Conservation (phyloP, 2,329 filamentous ascomycete genomes). For the Bertia moriformis region DNA sequence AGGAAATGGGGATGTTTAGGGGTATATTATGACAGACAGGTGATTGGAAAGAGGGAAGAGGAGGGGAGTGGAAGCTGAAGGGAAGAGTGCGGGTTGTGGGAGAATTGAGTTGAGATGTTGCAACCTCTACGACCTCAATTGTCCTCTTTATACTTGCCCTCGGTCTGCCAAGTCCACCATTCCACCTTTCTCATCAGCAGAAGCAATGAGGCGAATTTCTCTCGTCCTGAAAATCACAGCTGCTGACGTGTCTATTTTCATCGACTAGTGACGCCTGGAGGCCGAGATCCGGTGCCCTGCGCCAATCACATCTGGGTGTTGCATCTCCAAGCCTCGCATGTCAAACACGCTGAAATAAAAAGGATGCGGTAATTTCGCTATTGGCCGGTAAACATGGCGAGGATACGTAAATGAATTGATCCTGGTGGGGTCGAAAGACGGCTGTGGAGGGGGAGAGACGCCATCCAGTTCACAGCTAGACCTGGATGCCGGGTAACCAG, state of each 20-base stretch:
- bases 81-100: too few relatives aligned
- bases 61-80: too few relatives aligned
- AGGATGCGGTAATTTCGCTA: constrained; percentile 2
- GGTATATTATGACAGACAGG: not conserved
- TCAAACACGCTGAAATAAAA: constrained; percentile 3
- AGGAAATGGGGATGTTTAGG: not conserved
- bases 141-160: constrained; percentile 1
- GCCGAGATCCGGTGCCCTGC: constrained; percentile 4
- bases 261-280: constrained; percentile 3
- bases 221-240: constrained; percentile 1
- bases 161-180: constrained; percentile 3
- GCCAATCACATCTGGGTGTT: constrained; percentile 2
- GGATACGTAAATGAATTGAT: constrained; percentile 2
- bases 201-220: constrained; percentile 4
- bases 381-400: constrained; percentile 3
- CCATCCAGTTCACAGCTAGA: constrained; percentile 1
- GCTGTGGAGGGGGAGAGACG: constrained; percentile 2
- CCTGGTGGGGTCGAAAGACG: constrained; percentile 2
- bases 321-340: constrained; percentile 3
- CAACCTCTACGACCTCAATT: too few relatives aligned
- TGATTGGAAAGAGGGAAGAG: not conserved
- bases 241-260: constrained; percentile 5
- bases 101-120: not conserved
- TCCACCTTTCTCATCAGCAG: constrained; percentile 2
- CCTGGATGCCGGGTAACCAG: not conserved